Base-by-base conservation (phyloP, 2,329 filamentous ascomycete species). In the Lizonia empirigonia region DNA sequence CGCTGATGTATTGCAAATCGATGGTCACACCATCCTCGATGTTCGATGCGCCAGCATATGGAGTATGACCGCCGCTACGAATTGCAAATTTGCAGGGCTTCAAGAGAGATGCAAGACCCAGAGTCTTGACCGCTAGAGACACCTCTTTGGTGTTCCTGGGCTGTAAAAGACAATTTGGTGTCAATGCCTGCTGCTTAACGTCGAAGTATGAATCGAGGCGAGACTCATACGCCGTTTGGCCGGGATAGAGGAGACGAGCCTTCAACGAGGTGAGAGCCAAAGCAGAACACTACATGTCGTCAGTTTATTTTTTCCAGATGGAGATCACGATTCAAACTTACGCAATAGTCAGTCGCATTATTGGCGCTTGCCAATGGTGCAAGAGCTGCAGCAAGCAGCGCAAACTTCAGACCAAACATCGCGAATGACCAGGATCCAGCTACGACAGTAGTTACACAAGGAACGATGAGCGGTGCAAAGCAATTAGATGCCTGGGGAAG, bases 1-100 rank as follows among this genome's bases (percentile, higher is more conserved):
- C 23, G 26, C 41, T 68, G 27, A 70, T 53, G 22, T 56, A 48
- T 8, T 55, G 44, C 34, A 70, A 20, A 24, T 71, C 67, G 13
- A 69, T 52, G 1, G 64, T 68, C 3, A 71, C 61, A 5, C 68
- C 68, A 20, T 59, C 49, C 8, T 67, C 42, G 13, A 69, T 68
- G 8, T 68, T 68, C 0, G 64, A 64, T 7, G 62, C 60, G 10
- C 66, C 67, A 19, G 55, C 52, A 34, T 60, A 62, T 1, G 58
- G 60, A 5, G 57, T 63, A 23, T 68, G 65, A 13, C 67, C 63
- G 8, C 60, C 63, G 30, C 63, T 63, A 3, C 62, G 63, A 20
- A 67, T 56, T 0, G 64, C 64, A 24, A 66, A 64, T 10, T 56
- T 56, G 54, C 62, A 63, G 0, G 38, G 37, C 23, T 50, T 56